Conservation (phyloP, 2,329 filamentous ascomycete genomes). For the Pleoardoris graminearum region DNA sequence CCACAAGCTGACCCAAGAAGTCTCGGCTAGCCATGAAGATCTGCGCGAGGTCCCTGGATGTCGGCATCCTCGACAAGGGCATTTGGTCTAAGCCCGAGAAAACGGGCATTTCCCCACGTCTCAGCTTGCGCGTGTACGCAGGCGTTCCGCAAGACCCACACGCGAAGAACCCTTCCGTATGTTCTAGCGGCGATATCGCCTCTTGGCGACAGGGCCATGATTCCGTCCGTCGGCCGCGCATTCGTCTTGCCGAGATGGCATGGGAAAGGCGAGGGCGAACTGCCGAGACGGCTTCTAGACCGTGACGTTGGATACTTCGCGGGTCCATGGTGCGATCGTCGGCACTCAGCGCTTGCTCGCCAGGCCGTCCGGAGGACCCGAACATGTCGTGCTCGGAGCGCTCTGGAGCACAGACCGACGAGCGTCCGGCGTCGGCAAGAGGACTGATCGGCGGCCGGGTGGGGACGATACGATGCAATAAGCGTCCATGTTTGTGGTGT, state of each 20-base stretch:
- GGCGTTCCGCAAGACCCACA: too few relatives aligned
- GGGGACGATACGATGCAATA: too few relatives aligned
- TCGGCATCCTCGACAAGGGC: constrained; percentile 24
- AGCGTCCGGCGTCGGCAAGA: constrained; percentile 20
- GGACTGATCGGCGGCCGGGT: constrained; percentile 17
- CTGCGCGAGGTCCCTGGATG: constrained; percentile 14
- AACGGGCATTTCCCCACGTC: constrained; percentile 42
- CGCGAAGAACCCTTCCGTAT: constrained; percentile 17
- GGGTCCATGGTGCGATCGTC: constrained; percentile 1
- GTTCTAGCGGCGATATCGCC: constrained; percentile 25
- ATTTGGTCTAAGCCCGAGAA: constrained; percentile 21
- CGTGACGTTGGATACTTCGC: constrained; percentile 8
- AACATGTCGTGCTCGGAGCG: constrained; percentile 3
- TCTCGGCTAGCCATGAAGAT: constrained; percentile 1
- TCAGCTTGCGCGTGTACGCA: constrained; percentile 28
- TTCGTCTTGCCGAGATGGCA: constrained; percentile 16
- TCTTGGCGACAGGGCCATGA: constrained; percentile 19
- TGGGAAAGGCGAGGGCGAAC: constrained; percentile 18
- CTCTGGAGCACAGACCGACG: constrained; percentile 19
- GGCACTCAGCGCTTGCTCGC: background rate
- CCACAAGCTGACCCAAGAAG: background rate
- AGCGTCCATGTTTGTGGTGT: too few relatives aligned
- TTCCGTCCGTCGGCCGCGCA: constrained; percentile 16
- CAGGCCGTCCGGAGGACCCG: background rate
- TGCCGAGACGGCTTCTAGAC: constrained; percentile 32